Percentiles rank a stretch among this genome's conserved stretches.
phyloP scores from a whole-genome alignment of 495 filamentous ascomycete genomes.

The Talaromyces liani region DNA sequence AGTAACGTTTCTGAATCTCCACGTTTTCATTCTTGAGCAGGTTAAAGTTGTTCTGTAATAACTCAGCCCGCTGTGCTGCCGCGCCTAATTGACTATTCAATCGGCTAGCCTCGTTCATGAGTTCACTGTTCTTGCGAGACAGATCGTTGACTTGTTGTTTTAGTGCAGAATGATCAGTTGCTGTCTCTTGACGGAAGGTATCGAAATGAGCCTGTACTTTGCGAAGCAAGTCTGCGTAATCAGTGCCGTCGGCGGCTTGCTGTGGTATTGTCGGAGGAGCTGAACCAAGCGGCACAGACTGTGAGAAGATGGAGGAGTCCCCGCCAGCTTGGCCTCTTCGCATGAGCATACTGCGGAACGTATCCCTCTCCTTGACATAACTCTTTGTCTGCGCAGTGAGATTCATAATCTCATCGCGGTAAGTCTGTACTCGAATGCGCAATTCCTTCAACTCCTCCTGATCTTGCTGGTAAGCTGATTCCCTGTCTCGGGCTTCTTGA shows the following conservation, averaged over 20 bases:
- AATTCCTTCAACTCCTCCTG: conserved; percentile 65
- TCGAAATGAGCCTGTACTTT: conserved; percentile 90
- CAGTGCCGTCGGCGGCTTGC: conserved; percentile 39
- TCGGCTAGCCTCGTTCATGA: conserved; percentile 71
- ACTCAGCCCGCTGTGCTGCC: conserved; percentile 73
- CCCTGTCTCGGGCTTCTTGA: conserved; percentile 67
- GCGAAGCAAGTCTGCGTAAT: conserved; percentile 63
- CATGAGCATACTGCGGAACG: conserved; percentile 89
- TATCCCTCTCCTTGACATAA: conserved; percentile 91
- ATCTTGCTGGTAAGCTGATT: conserved; percentile 61
- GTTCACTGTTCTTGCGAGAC: conserved; percentile 67
- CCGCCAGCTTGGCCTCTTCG: conserved; percentile 56
- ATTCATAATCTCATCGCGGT: conserved; percentile 68
- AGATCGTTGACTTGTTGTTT: conserved; percentile 82
- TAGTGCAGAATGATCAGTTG: conserved; percentile 67
- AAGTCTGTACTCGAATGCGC: conserved; percentile 51
- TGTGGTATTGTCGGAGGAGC: conserved; percentile 34
- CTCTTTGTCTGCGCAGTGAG: conserved; percentile 76
- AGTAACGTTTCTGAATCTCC: conserved; percentile 74
- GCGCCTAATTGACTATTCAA: conserved; percentile 75
- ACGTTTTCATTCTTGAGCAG: conserved; percentile 75
- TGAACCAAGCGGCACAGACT: conserved; percentile 46
- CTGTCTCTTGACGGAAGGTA: conserved; percentile 75
- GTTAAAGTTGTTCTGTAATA: conserved; percentile 81
- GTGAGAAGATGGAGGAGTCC: conserved; percentile 60